phyloP scores from a whole-genome alignment of 352 stramenopile species.

The Ochromonadaceae sp. region DNA sequence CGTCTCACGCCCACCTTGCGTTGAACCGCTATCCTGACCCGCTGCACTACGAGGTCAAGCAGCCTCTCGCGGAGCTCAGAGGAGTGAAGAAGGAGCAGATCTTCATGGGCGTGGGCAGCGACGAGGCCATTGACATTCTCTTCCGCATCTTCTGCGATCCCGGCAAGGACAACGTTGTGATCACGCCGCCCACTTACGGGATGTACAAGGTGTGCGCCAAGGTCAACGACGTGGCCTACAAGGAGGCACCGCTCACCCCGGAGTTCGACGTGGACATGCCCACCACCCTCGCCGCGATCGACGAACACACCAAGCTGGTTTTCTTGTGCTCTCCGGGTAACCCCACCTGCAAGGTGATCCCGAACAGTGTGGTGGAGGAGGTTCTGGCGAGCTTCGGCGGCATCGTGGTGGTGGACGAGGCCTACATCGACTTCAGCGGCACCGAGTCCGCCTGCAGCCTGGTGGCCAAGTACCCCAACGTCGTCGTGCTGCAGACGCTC shows the following conservation, averaged over 20 bases:
- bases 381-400: constrained; percentile 62
- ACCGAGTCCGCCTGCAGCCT: constrained; percentile 45
- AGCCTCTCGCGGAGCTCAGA: constrained; percentile 51
- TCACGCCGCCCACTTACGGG: constrained; percentile 90
- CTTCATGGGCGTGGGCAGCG: constrained; percentile 92
- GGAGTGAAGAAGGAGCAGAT: constrained; percentile 68
- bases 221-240: constrained; percentile 89
- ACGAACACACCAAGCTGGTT: constrained; percentile 78
- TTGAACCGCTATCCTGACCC: constrained; percentile 49
- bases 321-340: constrained; percentile 95
- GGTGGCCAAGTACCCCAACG: constrained; percentile 70
- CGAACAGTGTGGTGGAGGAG: constrained; percentile 63
- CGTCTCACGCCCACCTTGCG: constrained; percentile 37
- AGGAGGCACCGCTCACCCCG: constrained; percentile 66
- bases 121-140: constrained; percentile 95
- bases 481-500: constrained; percentile 92
- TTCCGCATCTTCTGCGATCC: constrained; percentile 90
- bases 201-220: constrained; percentile 98
- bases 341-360: constrained; percentile 83
- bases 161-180: constrained; percentile 77
- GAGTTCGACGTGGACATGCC: constrained; percentile 46
- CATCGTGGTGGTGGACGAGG: constrained; percentile 95
- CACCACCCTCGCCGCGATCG: constrained; percentile 68
- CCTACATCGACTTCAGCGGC: constrained; percentile 90
- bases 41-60: constrained; percentile 51